Base-by-base conservation (phyloP, 805 yeast species). In the Saccharomycopsis sp. region DNA sequence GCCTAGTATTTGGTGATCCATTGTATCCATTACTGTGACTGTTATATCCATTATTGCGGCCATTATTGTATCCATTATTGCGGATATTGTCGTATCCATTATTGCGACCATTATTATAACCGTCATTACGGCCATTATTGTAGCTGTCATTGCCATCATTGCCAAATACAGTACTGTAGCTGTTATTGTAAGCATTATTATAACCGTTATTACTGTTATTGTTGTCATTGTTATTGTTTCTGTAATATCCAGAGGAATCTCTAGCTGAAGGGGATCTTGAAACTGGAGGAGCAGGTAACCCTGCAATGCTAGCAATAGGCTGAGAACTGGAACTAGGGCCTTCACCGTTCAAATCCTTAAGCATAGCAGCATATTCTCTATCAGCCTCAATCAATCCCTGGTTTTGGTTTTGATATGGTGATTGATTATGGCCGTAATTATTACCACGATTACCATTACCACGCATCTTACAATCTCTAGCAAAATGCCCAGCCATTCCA, bases 401-500 rank as follows among this genome's bases (percentile, higher is more conserved):
- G 38, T n/a, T 41, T 47, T 42, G 54, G 38, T n/a, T 47, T n/a
- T 47, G 38, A 54, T 54, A 34, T 60, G 65, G 47, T 58, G 66
- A 29, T 62, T 55, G n/a, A 20, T 53, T 53, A n/a, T n/a, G n/a
- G 7, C 58, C 14, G 41, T 17, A 17, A 29, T 52, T 35, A 44
- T 60, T 58, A n/a, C n/a, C n/a, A 55, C 47, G 49, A 24, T 55
- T 54, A 51, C 59, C 60, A 2, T 63, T 58, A 25, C 52, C 41
- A 2, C 55, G 25, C 42, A 72, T 73, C 59, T 78, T 81, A 78
- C 99, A 94, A 72, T 94, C 98, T 59, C 90, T 77, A 0, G 96
- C 92, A 62, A 84, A 83, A 72, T 93, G 98, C 0, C 98, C 99
- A 25, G 79, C 74, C 56, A 80, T 80, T 1, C 96, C 96, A 78